These are phyloP conservation scores for Globisporangium iwayamae DNA, from an alignment of 352 stramenopile genomes.

Conservation along the genomic window DNA sequence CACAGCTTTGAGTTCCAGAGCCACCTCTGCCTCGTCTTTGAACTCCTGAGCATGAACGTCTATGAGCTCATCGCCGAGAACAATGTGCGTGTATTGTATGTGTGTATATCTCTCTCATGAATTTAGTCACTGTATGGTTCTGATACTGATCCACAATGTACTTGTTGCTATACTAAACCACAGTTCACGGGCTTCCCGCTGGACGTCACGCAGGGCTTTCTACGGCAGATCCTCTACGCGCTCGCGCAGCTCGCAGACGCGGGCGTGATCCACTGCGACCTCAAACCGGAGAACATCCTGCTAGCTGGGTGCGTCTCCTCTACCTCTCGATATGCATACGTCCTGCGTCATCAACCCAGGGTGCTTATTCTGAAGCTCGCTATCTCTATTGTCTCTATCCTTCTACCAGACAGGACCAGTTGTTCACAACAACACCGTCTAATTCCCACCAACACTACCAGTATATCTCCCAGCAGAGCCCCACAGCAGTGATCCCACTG, in stretches of 20 bases:
- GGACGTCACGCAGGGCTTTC: slow-evolving; percentile 89
- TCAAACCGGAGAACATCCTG: slow-evolving; percentile 97
- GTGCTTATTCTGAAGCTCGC: too few relatives aligned
- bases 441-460: background rate
- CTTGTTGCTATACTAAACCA: background rate
- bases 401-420: slow-evolving; percentile 68
- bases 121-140: background rate
- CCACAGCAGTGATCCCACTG: slow-evolving; percentile 14
- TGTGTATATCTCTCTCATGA: too few relatives aligned
- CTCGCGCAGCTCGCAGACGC: slow-evolving; percentile 81
- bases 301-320: slow-evolving; percentile 42
- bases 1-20: slow-evolving; percentile 89
- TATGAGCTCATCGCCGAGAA: slow-evolving; percentile 94
- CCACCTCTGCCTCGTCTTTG: slow-evolving; percentile 95
- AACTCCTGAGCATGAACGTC: slow-evolving; percentile 91
- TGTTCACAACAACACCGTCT: slow-evolving; percentile 25
- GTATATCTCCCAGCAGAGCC: background rate
- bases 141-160: background rate
- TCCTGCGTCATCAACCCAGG: background rate
- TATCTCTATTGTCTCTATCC: too few relatives aligned
- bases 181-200: slow-evolving; percentile 82
- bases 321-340: background rate
- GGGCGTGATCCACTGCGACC: slow-evolving; percentile 96
- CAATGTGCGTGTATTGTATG: slow-evolving; percentile 28
- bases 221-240: slow-evolving; percentile 89